These are phyloP conservation scores for Tricladium varicosporioides DNA, from an alignment of 2,329 filamentous ascomycete species.

Conservation along the genomic window DNA sequence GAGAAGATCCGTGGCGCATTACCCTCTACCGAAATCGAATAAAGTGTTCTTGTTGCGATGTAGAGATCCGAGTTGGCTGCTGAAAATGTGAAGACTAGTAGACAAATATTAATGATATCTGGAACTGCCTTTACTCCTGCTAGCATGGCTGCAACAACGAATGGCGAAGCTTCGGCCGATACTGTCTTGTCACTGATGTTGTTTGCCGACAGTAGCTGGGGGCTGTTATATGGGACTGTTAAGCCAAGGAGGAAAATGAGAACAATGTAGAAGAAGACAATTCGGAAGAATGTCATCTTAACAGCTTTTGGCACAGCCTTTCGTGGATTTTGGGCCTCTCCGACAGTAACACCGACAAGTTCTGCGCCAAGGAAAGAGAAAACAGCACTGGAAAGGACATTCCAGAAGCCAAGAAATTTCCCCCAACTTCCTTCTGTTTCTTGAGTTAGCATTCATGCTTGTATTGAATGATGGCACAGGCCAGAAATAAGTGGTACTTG, in stretches of 20 bases:
- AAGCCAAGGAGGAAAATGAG: slow-evolving; percentile 59
- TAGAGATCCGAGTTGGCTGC: slow-evolving; percentile 60
- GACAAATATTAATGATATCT: slow-evolving; percentile 66
- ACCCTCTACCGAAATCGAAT: slow-evolving; percentile 64
- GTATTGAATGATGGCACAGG: too few species aligned
- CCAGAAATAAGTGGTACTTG: too few species aligned
- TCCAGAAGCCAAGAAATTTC: slow-evolving; percentile 58
- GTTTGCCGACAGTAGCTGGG: slow-evolving; percentile 50
- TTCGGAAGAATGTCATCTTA: slow-evolving; percentile 57
- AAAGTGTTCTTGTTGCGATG: slow-evolving; percentile 66
- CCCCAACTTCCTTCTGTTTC: slow-evolving; percentile 44
- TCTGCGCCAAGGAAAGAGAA: slow-evolving; percentile 65
- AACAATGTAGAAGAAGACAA: slow-evolving; percentile 61
- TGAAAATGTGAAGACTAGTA: slow-evolving; percentile 66
- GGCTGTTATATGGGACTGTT: slow-evolving; percentile 63
- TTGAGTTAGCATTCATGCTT: slow-evolving; percentile 35
- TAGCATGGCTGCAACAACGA: slow-evolving; percentile 59
- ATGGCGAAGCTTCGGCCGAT: slow-evolving; percentile 46
- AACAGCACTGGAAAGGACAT: slow-evolving; percentile 47
- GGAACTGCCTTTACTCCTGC: slow-evolving; percentile 63
- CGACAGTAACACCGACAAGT: slow-evolving; percentile 59
- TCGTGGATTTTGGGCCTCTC: slow-evolving; percentile 61
- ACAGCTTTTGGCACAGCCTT: slow-evolving; percentile 65
- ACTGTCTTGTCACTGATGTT: slow-evolving; percentile 37
- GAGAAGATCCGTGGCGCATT: slow-evolving; percentile 63